Conservation (phyloP, 129 eudicot species). For the Ambrosia trifida region DNA sequence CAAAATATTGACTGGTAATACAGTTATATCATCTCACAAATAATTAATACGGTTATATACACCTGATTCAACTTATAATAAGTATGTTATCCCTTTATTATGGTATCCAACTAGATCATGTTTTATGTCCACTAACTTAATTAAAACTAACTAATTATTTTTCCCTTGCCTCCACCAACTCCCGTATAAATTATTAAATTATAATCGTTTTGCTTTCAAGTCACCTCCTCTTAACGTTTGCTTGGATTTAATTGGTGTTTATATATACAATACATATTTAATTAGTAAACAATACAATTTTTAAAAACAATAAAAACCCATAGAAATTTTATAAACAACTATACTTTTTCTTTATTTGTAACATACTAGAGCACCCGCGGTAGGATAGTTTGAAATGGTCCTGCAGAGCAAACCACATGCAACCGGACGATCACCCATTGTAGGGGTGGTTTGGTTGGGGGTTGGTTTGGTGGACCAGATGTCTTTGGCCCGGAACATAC, state of each 20-base stretch:
- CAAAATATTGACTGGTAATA: not conserved
- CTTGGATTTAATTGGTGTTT: not conserved
- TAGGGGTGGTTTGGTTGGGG: too few species aligned
- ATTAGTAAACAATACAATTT: not conserved
- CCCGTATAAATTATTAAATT: not conserved
- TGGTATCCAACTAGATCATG: slow-evolving; percentile 15
- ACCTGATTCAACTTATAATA: not conserved
- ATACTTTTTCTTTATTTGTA: too few species aligned
- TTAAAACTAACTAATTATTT: slow-evolving; percentile 4
- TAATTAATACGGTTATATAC: not conserved
- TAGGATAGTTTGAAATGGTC: too few species aligned
- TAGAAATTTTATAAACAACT: not conserved
- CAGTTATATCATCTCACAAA: not conserved
- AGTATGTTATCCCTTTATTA: not conserved
- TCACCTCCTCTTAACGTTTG: not conserved
- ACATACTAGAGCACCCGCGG: too few species aligned
- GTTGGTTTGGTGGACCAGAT: too few species aligned
- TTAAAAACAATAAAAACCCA: not conserved
- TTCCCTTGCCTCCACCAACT: not conserved
- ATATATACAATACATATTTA: not conserved
- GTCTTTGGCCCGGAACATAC: too few species aligned
- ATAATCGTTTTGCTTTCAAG: not conserved
- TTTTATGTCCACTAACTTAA: slow-evolving; percentile 4
- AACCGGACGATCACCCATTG: too few species aligned
- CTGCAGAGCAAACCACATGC: too few species aligned